phyloP scores from a whole-genome alignment of 176 grass and related monocot species.

The Lolium rigidum region DNA sequence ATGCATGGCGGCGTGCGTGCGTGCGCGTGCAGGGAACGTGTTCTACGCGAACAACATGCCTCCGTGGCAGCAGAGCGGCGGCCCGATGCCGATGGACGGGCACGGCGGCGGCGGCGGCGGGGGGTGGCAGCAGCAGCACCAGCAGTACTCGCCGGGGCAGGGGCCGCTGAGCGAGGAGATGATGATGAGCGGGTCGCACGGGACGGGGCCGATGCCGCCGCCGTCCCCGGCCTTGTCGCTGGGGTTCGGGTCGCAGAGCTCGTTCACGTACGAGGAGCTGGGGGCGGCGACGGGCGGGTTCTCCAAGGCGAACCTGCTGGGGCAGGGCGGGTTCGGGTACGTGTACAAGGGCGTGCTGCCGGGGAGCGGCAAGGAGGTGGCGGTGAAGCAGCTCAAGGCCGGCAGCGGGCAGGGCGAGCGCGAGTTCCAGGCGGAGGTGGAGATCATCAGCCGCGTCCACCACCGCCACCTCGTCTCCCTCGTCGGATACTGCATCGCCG shows the following conservation, averaged over 20 bases:
- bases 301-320: conserved; percentile 65
- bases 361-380: conserved; percentile 79
- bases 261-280: conserved; percentile 87
- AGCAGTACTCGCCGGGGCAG: conserved; percentile 23
- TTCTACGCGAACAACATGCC: conserved; percentile 60
- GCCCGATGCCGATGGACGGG: conserved; percentile 39
- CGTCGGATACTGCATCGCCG: conserved; percentile 90
- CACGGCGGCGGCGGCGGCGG: conserved; percentile 30
- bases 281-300: conserved; percentile 68
- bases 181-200: conserved; percentile 61
- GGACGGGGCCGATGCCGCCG: conserved; percentile 41
- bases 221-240: conserved; percentile 59
- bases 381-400: conserved; percentile 94
- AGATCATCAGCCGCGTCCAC: conserved; percentile 99
- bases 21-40: conserved; percentile 48
- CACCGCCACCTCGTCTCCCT: conserved; percentile 96
- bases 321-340: conserved; percentile 93
- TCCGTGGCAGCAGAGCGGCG: conserved; percentile 52
- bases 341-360: conserved; percentile 82
- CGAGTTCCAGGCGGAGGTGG: conserved; percentile 99
- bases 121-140: conserved; percentile 41
- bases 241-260: conserved; percentile 71
- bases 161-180: conserved; percentile 54
- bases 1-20: background rate
- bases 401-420: conserved; percentile 97